Conservation (phyloP, 2,329 filamentous ascomycete species). For the Cercospora brassicicola region DNA sequence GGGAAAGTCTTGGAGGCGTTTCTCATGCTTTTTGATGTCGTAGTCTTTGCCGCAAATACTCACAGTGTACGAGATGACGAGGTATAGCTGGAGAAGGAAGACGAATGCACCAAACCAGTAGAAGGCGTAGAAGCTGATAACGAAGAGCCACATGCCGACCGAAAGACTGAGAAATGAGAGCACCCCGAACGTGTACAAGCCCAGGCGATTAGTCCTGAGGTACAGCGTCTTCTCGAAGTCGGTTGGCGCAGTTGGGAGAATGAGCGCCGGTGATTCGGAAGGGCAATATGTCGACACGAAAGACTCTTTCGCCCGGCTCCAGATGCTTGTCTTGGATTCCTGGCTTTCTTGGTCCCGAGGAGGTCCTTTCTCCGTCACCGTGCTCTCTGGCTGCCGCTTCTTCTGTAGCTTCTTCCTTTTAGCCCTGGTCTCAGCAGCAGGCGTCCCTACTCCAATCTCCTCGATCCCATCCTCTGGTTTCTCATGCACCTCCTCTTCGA, state of each 20-base stretch:
- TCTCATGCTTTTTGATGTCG: constrained; percentile 41
- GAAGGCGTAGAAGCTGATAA: constrained; percentile 38
- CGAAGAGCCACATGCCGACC: constrained; percentile 48
- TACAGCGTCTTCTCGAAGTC: constrained; percentile 46
- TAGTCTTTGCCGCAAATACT: constrained; percentile 45
- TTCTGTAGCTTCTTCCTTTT: constrained; percentile 20
- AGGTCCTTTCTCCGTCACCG: constrained; percentile 3
- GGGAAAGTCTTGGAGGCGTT: constrained; percentile 37
- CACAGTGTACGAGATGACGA: constrained; percentile 46
- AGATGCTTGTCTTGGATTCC: constrained; percentile 16
- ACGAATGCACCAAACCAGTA: constrained; percentile 43
- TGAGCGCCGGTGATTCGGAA: constrained; percentile 21
- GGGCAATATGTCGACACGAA: constrained; percentile 24
- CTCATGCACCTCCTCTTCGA: background rate
- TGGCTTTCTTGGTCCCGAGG: constrained; percentile 10
- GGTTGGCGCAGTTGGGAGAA: constrained; percentile 43
- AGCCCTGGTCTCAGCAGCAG: constrained; percentile 7
- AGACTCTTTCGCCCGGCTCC: constrained; percentile 20
- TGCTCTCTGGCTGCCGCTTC: constrained; percentile 5
- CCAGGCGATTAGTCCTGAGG: constrained; percentile 44
- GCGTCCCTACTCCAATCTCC: constrained; percentile 1
- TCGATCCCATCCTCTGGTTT: constrained; percentile 21
- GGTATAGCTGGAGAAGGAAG: constrained; percentile 44
- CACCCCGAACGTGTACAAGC: constrained; percentile 45
- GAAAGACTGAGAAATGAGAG: constrained; percentile 46